Percentiles rank a stretch among this genome's conserved stretches.
These are phyloP conservation scores for Daldinia bambusicola DNA, from an alignment of 495 filamentous ascomycete species.

Conservation along the genomic window DNA sequence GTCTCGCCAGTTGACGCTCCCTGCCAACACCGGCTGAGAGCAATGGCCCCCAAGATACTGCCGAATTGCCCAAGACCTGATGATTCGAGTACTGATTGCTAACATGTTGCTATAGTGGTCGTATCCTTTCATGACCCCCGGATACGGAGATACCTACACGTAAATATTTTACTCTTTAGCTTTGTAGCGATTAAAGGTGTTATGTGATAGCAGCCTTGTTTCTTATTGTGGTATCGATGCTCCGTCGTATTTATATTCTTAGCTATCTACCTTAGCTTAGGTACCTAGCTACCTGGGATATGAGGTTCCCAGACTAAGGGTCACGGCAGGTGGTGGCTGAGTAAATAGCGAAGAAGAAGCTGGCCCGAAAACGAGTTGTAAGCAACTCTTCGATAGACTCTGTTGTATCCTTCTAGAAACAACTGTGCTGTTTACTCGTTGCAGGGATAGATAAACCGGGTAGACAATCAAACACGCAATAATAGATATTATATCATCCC, in stretches of 20 bases:
- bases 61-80: neutral
- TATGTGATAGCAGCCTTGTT: neutral
- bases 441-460: neutral
- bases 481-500: neutral
- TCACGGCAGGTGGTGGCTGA: neutral
- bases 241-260: too few species aligned
- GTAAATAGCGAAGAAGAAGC: neutral
- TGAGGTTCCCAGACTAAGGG: neutral
- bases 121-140: constrained; percentile 36
- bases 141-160: constrained; percentile 17
- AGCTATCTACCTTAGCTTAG: too few species aligned
- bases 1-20: neutral
- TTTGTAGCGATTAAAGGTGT: neutral
- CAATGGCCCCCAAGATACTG: too few species aligned
- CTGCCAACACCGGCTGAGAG: too few species aligned
- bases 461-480: neutral
- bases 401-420: neutral
- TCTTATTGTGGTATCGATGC: neutral
- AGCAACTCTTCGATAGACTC: neutral
- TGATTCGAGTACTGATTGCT: neutral
- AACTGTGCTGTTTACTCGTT: neutral
- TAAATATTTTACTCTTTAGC: neutral
- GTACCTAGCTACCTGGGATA: neutral
- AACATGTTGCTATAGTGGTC: constrained; percentile 16
- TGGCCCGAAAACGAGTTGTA: neutral